Evolutionary conservation across 78 protist species (phyloP).

Genomic region (Cavenderia fasciculata): DNA sequence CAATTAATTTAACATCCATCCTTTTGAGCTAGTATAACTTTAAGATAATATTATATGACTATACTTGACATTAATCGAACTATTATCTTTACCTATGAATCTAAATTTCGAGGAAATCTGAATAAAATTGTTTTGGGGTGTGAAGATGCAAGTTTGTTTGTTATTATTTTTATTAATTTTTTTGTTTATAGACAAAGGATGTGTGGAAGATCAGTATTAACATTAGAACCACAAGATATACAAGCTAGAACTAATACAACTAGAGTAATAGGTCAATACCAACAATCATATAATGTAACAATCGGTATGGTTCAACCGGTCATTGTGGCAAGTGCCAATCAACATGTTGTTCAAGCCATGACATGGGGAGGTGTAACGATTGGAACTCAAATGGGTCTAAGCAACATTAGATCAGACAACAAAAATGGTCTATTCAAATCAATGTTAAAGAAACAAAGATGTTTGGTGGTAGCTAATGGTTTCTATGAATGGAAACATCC

Average conservation of each 20-base stretch:
- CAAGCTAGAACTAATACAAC: neutral
- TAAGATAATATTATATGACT: too few species aligned
- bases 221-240: slow-evolving; percentile 13
- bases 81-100: too few species aligned
- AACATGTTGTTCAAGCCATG: neutral
- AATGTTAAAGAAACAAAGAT: neutral
- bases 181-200: too few species aligned
- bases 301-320: neutral
- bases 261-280: neutral
- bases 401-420: slow-evolving; percentile 10
- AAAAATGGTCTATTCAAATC: neutral
- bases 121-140: too few species aligned
- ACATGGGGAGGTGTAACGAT: slow-evolving; percentile 12
- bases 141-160: too few species aligned
- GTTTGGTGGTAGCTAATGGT: slow-evolving; percentile 21
- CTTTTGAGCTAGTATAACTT: too few species aligned
- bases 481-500: slow-evolving; percentile 17
- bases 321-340: neutral
- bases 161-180: too few species aligned
- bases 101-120: too few species aligned
- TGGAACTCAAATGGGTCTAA: neutral
- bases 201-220: slow-evolving; percentile 38
- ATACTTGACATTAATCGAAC: too few species aligned
- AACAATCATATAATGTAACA: slow-evolving; percentile 13
- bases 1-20: too few species aligned